Conservation (phyloP, 2,329 filamentous ascomycete genomes). For the Dendryphion nanum region DNA sequence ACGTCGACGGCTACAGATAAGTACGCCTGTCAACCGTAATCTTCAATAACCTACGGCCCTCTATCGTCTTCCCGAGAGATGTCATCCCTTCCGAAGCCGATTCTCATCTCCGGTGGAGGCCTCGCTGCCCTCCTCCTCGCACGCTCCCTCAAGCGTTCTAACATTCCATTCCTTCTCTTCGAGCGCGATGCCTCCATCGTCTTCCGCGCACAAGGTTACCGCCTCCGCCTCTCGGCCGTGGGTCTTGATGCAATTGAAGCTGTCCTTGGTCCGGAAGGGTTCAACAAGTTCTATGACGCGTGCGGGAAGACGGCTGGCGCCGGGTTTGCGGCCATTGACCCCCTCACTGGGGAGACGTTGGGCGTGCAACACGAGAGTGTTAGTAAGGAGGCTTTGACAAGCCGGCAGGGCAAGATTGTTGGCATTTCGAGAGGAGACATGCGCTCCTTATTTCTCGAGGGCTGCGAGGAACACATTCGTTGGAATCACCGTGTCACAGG, state of each 20-base stretch:
- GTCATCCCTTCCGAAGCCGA: constrained; percentile 35
- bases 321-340: constrained; percentile 53
- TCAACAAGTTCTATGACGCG: constrained; percentile 56
- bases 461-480: constrained; percentile 55
- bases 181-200: constrained; percentile 47
- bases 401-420: constrained; percentile 58
- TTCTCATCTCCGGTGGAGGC: constrained; percentile 39
- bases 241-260: constrained; percentile 62
- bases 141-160: constrained; percentile 24
- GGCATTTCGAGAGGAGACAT: constrained; percentile 64
- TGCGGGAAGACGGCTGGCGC: constrained; percentile 61
- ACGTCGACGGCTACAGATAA: no score
- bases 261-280: constrained; percentile 51
- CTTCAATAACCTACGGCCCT: no score
- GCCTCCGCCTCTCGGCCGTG: constrained; percentile 56
- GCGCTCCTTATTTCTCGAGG: constrained; percentile 57
- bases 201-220: constrained; percentile 63
- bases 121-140: constrained; percentile 33
- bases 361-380: constrained; percentile 15
- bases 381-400: constrained; percentile 39
- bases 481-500: constrained; percentile 58
- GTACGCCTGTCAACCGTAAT: no score
- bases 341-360: constrained; percentile 51
- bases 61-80: no score
- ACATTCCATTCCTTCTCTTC: constrained; percentile 34